Base-by-base conservation (phyloP, 192 early-diverging fungal species). In the Coemansia sp. region DNA sequence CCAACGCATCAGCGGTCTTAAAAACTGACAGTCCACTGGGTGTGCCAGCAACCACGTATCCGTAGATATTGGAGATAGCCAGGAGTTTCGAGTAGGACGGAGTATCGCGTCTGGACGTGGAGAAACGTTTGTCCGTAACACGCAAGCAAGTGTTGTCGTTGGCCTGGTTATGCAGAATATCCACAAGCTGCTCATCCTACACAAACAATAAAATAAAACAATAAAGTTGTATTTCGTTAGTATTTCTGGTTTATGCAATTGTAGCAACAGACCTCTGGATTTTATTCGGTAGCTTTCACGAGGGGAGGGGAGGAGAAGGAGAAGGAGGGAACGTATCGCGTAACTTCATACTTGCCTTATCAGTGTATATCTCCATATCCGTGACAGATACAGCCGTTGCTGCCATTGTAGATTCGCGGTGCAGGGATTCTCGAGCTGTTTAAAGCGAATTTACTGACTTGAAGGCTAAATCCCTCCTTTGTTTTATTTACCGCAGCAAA, bases 41-140 rank as follows among this genome's bases (percentile, higher is more conserved):
- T 15, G 84, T 77, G 7, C 86, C 91, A 13, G 87, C 91, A 15
- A 89, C 84, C 56, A 90, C 86, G 55, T 86, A 92, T 1, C 88
- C 89, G 64, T 83, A 85, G n/a, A 46, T 84, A 61, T 83, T 88
- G 29, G 89, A 90, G 8, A 86, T 75, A 0, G 69, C 86, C 46
- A 92, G 77, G 16, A 91, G 67, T 26, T 77, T 82, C 3, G 81
- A 79, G 48, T 79, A 70, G 16, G 79, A 62, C 7, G 85, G 82
- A 10, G 84, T 85, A 1, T 79, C 64, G 39, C 79, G 74, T 56
- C 74, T 59, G 60, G 35, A 29, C 18, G 31, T 30, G 2, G 74
- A 70, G 35, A 82, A 82, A 12, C 29, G 71, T 33, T 70, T n/a
- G 67, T 64, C 59, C 6, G 74, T 40, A 9, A 82, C 61, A n/a